These are phyloP conservation scores for Solanum bulbocastanum DNA, from an alignment of 257 asterid genomes.

Conservation along the genomic window DNA sequence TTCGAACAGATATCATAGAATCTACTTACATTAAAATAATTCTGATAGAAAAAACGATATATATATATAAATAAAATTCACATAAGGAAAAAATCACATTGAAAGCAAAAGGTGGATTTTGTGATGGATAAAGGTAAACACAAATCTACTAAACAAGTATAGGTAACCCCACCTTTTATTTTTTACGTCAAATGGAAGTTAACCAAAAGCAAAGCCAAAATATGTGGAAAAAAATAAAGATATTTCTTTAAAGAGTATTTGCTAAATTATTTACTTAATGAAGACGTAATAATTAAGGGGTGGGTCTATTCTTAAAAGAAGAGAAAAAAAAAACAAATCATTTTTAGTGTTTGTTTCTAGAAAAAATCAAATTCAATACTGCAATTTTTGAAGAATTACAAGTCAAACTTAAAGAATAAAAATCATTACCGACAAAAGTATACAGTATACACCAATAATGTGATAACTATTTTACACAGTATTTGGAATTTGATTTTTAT, in stretches of 20 bases:
- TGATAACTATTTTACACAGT: neutral
- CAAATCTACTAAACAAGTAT: neutral
- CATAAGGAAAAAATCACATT: neutral
- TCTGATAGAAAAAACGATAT: no score
- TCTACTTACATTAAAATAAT: no score
- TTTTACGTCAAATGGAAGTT: neutral
- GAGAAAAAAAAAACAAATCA: accelerated
- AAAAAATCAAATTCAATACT: neutral
- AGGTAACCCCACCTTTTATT: neutral
- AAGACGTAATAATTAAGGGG: neutral
- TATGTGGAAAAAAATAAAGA: no score
- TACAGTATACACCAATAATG: neutral
- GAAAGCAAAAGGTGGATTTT: neutral
- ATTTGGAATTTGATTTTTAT: neutral
- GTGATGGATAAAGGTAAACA: neutral
- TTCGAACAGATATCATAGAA: accelerated
- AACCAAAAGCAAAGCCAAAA: neutral
- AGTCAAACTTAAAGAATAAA: neutral
- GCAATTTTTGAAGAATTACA: neutral
- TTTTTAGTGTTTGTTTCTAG: neutral
- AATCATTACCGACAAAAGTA: neutral
- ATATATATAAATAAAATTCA: neutral
- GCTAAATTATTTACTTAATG: neutral
- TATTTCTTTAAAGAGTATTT: neutral
- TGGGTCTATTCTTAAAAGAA: neutral